These are phyloP conservation scores for Acanthamoeba sp. DNA, from an alignment of 208 protist genomes.

Conservation along the genomic window DNA sequence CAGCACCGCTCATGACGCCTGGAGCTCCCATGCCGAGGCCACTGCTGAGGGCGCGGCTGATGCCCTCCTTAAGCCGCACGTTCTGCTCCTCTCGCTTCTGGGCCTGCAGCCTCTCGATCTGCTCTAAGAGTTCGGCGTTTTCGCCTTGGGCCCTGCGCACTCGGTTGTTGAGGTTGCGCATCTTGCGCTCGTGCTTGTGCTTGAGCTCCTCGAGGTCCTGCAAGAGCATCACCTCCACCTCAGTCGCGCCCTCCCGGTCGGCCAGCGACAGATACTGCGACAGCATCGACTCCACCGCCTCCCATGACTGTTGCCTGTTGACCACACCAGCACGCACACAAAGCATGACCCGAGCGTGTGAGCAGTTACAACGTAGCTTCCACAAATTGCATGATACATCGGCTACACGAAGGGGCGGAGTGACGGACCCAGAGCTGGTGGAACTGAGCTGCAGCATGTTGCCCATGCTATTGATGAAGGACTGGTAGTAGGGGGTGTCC, in stretches of 20 bases:
- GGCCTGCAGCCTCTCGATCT: slow-evolving; percentile 30
- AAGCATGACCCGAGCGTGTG: too few species aligned
- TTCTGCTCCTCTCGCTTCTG: slow-evolving; percentile 19
- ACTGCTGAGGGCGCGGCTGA: neutral
- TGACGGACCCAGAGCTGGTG: slow-evolving; percentile 6
- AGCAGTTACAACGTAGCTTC: too few species aligned
- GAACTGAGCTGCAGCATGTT: slow-evolving; percentile 40
- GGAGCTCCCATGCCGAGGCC: too few species aligned
- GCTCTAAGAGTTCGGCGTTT: neutral
- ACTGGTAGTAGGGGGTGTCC: slow-evolving; percentile 53
- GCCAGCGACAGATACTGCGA: slow-evolving; percentile 41
- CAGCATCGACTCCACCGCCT: slow-evolving; percentile 22
- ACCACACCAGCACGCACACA: neutral
- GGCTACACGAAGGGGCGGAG: neutral
- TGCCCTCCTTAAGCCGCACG: slow-evolving; percentile 31
- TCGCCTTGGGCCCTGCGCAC: slow-evolving; percentile 30
- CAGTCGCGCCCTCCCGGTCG: slow-evolving; percentile 21
- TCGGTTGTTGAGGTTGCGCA: slow-evolving; percentile 59
- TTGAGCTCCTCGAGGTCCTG: slow-evolving; percentile 56
- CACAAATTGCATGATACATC: too few species aligned
- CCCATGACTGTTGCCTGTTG: slow-evolving; percentile 17
- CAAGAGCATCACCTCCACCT: slow-evolving; percentile 46
- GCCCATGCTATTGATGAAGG: slow-evolving; percentile 4
- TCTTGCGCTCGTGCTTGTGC: slow-evolving; percentile 57
- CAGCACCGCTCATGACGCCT: neutral